phyloP scores from a whole-genome alignment of 805 yeast species.

The Candida bentonensis region DNA sequence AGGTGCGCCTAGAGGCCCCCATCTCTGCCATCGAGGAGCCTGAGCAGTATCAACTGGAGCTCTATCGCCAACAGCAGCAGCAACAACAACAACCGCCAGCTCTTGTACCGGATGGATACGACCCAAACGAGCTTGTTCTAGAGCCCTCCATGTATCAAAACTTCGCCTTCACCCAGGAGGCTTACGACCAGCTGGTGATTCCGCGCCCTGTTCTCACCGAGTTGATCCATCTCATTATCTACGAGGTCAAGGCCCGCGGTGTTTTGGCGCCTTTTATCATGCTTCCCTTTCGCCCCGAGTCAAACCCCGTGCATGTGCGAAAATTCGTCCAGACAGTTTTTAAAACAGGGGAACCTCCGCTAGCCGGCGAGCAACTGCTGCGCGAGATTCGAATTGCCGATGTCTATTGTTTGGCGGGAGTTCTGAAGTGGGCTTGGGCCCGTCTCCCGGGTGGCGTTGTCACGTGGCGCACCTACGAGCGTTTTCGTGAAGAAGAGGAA shows the following conservation, averaged over 20 bases:
- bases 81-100: slow-evolving; percentile 1
- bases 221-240: slow-evolving; percentile 55
- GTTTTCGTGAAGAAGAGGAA: slow-evolving; percentile 48
- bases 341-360: slow-evolving; percentile 39
- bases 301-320: slow-evolving; percentile 37
- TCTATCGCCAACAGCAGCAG: not conserved
- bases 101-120: not conserved
- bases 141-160: slow-evolving; percentile 4
- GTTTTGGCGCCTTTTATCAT: slow-evolving; percentile 59
- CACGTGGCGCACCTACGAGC: slow-evolving; percentile 74
- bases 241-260: slow-evolving; percentile 57
- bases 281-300: slow-evolving; percentile 64
- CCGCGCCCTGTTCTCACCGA: slow-evolving; percentile 34
- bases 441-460: slow-evolving; percentile 63
- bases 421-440: slow-evolving; percentile 76
- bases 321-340: slow-evolving; percentile 43
- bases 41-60: not conserved
- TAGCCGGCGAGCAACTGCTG: slow-evolving; percentile 30
- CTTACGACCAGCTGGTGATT: slow-evolving; percentile 9
- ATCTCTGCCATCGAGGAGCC: slow-evolving; percentile 1
- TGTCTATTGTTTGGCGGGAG: slow-evolving; percentile 48
- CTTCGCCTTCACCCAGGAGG: slow-evolving; percentile 14
- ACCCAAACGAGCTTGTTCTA: not conserved
- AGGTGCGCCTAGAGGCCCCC: not conserved
- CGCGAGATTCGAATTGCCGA: slow-evolving; percentile 38